Percentiles rank a stretch among this genome's conserved stretches.
Evolutionary conservation across 192 early-diverging fungal genomes (phyloP).

Genomic region (Dimargaris verticillata): DNA sequence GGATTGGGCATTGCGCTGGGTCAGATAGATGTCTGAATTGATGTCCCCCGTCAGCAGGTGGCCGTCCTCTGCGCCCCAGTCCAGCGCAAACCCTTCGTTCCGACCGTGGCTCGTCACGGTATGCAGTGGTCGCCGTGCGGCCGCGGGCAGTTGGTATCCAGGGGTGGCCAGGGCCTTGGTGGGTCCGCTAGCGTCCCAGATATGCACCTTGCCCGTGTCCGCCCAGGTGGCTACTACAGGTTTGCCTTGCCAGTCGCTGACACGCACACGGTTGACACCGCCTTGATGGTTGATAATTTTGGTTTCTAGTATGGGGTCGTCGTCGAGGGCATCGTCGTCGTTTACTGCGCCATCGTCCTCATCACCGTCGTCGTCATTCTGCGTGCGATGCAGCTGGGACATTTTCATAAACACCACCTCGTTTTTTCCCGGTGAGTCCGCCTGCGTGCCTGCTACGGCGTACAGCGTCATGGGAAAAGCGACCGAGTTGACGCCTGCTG

Average conservation of each 20-base stretch:
- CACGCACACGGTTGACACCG: constrained; percentile 82
- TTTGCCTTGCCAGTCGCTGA: constrained; percentile 31
- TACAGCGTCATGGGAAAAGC: constrained; percentile 85
- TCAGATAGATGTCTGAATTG: constrained; percentile 63
- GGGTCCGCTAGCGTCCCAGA: constrained; percentile 71
- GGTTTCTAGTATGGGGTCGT: constrained; percentile 84
- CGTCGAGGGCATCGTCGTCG: constrained; percentile 77
- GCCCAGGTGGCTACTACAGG: constrained; percentile 83
- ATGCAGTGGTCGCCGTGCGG: constrained; percentile 52
- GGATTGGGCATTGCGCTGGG: constrained; percentile 41
- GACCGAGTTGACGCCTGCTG: constrained; percentile 57
- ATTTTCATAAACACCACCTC: constrained; percentile 91
- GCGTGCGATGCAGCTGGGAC: constrained; percentile 82
- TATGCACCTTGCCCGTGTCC: constrained; percentile 87
- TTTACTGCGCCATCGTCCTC: constrained; percentile 52
- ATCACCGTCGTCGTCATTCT: constrained; percentile 54
- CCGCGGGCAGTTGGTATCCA: constrained; percentile 43
- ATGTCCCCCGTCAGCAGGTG: constrained; percentile 80
- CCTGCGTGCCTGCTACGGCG: constrained; percentile 86
- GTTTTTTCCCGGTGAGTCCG: constrained; percentile 66
- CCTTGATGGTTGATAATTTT: constrained; percentile 69
- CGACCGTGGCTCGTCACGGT: constrained; percentile 66
- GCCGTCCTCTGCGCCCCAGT: constrained; percentile 58
- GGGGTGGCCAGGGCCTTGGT: constrained; percentile 65
- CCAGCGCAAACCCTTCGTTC: constrained; percentile 89